Percentiles rank a stretch among this genome's conserved stretches.
These are phyloP conservation scores for Phaseolus lunatus DNA, from an alignment of 306 rosid genomes.

Conservation along the genomic window DNA sequence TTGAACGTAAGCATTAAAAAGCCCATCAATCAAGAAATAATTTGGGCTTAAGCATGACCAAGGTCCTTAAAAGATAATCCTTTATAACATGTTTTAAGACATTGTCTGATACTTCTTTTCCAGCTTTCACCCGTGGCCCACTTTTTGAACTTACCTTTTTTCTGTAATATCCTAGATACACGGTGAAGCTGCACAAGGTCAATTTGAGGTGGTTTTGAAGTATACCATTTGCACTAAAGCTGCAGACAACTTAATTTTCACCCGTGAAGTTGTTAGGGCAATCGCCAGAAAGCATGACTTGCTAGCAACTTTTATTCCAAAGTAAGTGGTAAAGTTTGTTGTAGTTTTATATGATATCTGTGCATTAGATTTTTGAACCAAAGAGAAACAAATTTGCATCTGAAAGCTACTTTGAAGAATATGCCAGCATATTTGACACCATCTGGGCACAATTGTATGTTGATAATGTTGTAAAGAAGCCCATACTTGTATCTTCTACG, in stretches of 20 bases:
- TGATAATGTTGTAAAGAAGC: not conserved
- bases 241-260: conserved; percentile 74
- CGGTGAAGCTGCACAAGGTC: conserved; percentile 91
- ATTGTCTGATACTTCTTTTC: conserved; percentile 29
- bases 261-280: conserved; percentile 81
- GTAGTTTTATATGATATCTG: conserved; percentile 18
- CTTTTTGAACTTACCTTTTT: conserved; percentile 26
- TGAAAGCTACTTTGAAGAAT: not conserved
- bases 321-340: conserved; percentile 60
- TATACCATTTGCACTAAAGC: conserved; percentile 67
- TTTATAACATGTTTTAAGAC: conserved; percentile 20
- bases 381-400: not conserved
- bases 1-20: conserved; percentile 13
- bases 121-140: conserved; percentile 4
- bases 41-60: conserved; percentile 26
- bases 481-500: not conserved
- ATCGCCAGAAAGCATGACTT: conserved; percentile 81
- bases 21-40: not conserved
- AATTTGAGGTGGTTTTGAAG: conserved; percentile 76
- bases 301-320: conserved; percentile 89
- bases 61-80: conserved; percentile 28
- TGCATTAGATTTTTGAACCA: not conserved
- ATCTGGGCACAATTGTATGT: not conserved
- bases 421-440: not conserved
- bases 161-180: conserved; percentile 61